A percentile compares a stretch with the other conserved stretches of the same genome.
These are phyloP conservation scores for Tolypocladium tropicale DNA, from an alignment of 2,329 filamentous ascomycete genomes.

Conservation along the genomic window DNA sequence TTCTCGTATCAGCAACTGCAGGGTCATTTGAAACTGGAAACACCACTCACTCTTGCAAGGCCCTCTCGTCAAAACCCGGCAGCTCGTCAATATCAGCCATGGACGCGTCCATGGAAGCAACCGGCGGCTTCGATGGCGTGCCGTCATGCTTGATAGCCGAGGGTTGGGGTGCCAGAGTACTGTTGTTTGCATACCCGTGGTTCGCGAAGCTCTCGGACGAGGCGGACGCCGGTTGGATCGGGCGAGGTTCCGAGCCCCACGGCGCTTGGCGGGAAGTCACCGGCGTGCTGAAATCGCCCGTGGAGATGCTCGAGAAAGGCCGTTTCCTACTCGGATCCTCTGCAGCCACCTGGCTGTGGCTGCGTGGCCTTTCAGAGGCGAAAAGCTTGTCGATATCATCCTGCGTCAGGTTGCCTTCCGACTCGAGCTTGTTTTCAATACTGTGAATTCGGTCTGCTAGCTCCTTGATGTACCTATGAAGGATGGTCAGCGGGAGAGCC, in stretches of 20 bases:
- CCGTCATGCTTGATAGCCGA: slow-evolving; percentile 26
- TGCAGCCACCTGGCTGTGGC: slow-evolving; percentile 15
- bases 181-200: slow-evolving; percentile 24
- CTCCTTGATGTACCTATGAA: slow-evolving; percentile 76
- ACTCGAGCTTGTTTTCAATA: slow-evolving; percentile 67
- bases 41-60: slow-evolving; percentile 33
- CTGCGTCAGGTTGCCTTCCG: slow-evolving; percentile 31
- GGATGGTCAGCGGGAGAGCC: neutral
- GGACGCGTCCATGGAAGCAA: slow-evolving; percentile 22
- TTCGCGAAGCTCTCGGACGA: slow-evolving; percentile 20
- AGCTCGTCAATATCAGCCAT: slow-evolving; percentile 22
- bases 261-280: slow-evolving; percentile 29
- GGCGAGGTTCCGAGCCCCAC: slow-evolving; percentile 38
- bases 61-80: slow-evolving; percentile 30
- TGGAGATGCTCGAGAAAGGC: slow-evolving; percentile 37
- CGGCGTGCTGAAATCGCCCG: slow-evolving; percentile 29
- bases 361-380: slow-evolving; percentile 20
- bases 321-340: slow-evolving; percentile 30
- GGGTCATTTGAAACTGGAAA: neutral
- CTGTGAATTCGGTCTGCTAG: slow-evolving; percentile 74
- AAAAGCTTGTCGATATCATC: slow-evolving; percentile 36
- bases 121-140: slow-evolving; percentile 24
- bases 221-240: slow-evolving; percentile 29
- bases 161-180: slow-evolving; percentile 36
- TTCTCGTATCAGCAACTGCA: neutral